A percentile compares a stretch with the other conserved stretches of the same genome.
Evolutionary conservation across 2,329 filamentous ascomycete species (phyloP).

Genomic region (Ascochyta koolunga): DNA sequence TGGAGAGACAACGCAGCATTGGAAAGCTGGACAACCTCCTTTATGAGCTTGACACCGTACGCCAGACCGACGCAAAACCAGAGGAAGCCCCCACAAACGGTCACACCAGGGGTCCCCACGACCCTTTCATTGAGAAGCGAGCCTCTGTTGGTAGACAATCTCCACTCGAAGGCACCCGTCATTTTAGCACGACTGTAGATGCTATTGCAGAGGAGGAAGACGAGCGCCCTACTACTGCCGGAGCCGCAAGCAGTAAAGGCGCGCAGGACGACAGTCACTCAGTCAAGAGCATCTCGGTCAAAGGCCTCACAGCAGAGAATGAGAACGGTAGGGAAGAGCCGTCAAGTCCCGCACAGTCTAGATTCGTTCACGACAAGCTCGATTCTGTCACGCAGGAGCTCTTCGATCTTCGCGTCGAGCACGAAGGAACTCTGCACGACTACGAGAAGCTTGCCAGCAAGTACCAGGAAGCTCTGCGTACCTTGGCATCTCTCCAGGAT

Average conservation of each 20-base stretch:
- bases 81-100: slow-evolving; percentile 44
- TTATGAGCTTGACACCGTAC: slow-evolving; percentile 78
- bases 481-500: slow-evolving; percentile 85
- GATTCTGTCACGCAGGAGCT: slow-evolving; percentile 91
- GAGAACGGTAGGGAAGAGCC: slow-evolving; percentile 53
- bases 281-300: slow-evolving; percentile 17
- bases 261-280: slow-evolving; percentile 4
- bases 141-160: slow-evolving; percentile 29
- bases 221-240: slow-evolving; percentile 39
- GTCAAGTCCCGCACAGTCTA: slow-evolving; percentile 78
- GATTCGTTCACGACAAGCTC: slow-evolving; percentile 89
- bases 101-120: slow-evolving; percentile 41
- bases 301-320: slow-evolving; percentile 26
- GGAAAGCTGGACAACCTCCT: slow-evolving; percentile 93
- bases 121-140: slow-evolving; percentile 41
- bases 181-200: slow-evolving; percentile 43
- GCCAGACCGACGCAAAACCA: slow-evolving; percentile 43
- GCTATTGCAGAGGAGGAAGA: slow-evolving; percentile 47
- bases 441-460: slow-evolving; percentile 83
- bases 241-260: slow-evolving; percentile 18
- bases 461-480: slow-evolving; percentile 86
- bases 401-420: slow-evolving; percentile 85
- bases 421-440: slow-evolving; percentile 81
- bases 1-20: slow-evolving; percentile 92
- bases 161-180: slow-evolving; percentile 34